Conservation (phyloP, 2,329 filamentous ascomycete genomes). For the Emergomyces africanus region DNA sequence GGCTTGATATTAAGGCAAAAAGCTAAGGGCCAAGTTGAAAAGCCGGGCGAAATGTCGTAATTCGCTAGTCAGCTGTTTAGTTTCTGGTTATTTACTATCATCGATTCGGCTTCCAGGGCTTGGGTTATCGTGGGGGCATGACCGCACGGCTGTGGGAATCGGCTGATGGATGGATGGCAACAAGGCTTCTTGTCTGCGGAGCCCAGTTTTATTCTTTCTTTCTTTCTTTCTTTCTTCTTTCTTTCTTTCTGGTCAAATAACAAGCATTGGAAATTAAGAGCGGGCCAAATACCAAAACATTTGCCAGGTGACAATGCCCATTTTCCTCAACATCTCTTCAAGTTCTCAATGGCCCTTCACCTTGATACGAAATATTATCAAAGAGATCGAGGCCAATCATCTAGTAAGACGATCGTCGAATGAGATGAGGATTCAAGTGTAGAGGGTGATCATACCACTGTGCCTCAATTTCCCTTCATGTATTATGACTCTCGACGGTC, state of each 20-base stretch:
- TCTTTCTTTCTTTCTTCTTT: too few relatives aligned
- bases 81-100: not conserved
- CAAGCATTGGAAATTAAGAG: too few relatives aligned
- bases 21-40: not conserved
- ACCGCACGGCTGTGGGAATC: not conserved
- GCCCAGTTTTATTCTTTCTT: too few relatives aligned
- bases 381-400: too few relatives aligned
- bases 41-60: not conserved
- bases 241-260: too few relatives aligned
- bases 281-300: too few relatives aligned
- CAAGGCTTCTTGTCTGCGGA: not conserved
- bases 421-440: not conserved
- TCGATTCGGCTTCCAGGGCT: not conserved
- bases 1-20: not conserved
- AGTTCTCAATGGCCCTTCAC: too few relatives aligned
- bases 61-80: not conserved
- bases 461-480: not conserved
- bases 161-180: not conserved
- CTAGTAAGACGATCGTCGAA: not conserved
- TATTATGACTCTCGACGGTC: not conserved
- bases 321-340: too few relatives aligned
- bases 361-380: too few relatives aligned
- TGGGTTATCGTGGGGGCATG: not conserved
- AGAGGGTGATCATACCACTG: not conserved
- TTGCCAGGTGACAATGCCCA: too few relatives aligned